A percentile compares a stretch with the other conserved stretches of the same genome.
phyloP scores from a whole-genome alignment of 176 grass and related monocot genomes.

The Oryza officinalis region DNA sequence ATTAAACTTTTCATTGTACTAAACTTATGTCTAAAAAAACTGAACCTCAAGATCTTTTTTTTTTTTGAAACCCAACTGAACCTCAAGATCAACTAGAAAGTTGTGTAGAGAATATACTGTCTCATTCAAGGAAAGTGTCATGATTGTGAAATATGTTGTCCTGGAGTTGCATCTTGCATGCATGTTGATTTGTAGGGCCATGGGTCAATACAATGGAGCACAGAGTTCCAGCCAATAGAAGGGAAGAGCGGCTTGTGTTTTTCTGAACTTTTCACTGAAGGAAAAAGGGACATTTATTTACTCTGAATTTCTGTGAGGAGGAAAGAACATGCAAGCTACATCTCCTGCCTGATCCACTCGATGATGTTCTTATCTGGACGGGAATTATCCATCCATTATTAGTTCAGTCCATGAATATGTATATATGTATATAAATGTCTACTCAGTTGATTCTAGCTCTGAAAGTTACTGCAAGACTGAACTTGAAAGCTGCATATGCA shows the following conservation, averaged over 20 bases:
- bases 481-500: background rate
- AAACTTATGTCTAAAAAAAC: background rate
- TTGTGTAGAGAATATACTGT: background rate
- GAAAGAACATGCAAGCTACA: background rate
- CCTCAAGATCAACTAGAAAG: background rate
- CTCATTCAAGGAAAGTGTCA: background rate
- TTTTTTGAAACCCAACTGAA: too few relatives aligned
- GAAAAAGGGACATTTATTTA: background rate
- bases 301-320: background rate
- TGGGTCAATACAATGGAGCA: background rate
- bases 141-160: slow-evolving; percentile 23
- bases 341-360: background rate
- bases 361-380: background rate
- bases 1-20: background rate
- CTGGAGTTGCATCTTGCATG: slow-evolving; percentile 1
- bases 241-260: background rate
- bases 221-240: background rate
- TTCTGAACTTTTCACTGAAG: background rate
- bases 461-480: background rate
- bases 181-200: slow-evolving; percentile 19
- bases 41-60: too few relatives aligned
- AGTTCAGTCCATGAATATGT: background rate
- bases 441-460: background rate
- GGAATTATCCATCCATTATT: slow-evolving; percentile 6
- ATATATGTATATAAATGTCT: background rate